These are phyloP conservation scores for Salix exigua DNA, from an alignment of 345 rosid species.

Conservation along the genomic window DNA sequence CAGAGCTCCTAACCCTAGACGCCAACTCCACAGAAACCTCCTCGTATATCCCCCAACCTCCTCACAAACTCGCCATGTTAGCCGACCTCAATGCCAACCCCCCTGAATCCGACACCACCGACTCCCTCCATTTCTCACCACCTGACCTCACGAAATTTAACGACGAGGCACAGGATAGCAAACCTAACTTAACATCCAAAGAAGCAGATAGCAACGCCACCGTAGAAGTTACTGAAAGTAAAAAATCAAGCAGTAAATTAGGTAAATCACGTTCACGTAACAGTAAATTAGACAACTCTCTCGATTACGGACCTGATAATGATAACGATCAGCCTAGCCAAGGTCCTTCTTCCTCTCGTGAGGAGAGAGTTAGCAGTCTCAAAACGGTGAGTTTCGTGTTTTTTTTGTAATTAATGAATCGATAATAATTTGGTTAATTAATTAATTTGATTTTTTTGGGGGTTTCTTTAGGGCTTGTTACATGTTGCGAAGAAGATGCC, in stretches of 20 bases:
- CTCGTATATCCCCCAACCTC: constrained; percentile 31
- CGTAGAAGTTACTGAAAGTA: constrained; percentile 51
- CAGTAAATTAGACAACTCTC: constrained; percentile 52
- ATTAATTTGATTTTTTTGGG: not conserved
- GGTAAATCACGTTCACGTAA: constrained; percentile 69
- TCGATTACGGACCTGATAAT: constrained; percentile 70
- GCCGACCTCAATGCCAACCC: constrained; percentile 95
- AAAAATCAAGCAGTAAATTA: constrained; percentile 39
- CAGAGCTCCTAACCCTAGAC: constrained; percentile 43
- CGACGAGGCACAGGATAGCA: too few species aligned
- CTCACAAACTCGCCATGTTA: constrained; percentile 56
- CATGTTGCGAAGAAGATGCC: constrained; percentile 97
- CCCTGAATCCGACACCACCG: constrained; percentile 61
- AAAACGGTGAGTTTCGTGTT: constrained; percentile 63
- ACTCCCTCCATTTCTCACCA: constrained; percentile 30
- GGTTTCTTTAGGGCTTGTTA: constrained; percentile 59
- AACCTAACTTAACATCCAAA: constrained; percentile 30
- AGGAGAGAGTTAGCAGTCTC: constrained; percentile 95
- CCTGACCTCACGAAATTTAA: constrained; percentile 46
- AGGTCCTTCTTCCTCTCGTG: constrained; percentile 64
- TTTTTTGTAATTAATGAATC: not conserved
- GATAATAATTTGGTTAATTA: not conserved
- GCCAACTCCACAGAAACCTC: constrained; percentile 22
- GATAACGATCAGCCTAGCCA: constrained; percentile 73
- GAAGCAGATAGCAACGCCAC: constrained; percentile 35